Percentiles rank a stretch among this genome's conserved stretches.
phyloP scores from a whole-genome alignment of 2,329 filamentous ascomycete species.

The Pezicula radicicola region DNA sequence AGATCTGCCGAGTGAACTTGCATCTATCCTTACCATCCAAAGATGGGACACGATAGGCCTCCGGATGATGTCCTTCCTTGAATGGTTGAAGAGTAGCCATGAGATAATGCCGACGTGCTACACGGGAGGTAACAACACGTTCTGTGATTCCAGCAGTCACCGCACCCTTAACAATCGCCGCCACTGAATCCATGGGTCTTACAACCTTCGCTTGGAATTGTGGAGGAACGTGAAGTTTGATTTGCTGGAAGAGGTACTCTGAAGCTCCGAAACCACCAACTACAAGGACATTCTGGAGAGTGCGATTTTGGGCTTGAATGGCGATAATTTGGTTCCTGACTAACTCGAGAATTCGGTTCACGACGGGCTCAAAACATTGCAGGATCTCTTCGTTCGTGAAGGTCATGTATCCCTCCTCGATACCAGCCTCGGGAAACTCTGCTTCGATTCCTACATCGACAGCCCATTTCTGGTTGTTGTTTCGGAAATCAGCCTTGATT shows the following conservation, averaged over 20 bases:
- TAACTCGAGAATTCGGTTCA: slow-evolving; percentile 93
- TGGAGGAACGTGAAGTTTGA: slow-evolving; percentile 95
- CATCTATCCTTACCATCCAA: slow-evolving; percentile 96
- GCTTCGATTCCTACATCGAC: slow-evolving; percentile 98
- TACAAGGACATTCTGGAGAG: slow-evolving; percentile 92
- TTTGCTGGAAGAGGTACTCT: slow-evolving; percentile 98
- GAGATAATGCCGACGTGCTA: slow-evolving; percentile 95
- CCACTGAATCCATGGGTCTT: slow-evolving; percentile 96
- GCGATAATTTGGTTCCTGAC: slow-evolving; percentile 98
- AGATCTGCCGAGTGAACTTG: slow-evolving; percentile 98
- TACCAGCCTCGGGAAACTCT: slow-evolving; percentile 94
- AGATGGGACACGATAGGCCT: slow-evolving; percentile 95
- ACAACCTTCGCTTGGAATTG: slow-evolving; percentile 99
- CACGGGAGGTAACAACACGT: slow-evolving; percentile 92
- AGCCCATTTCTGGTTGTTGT: slow-evolving; percentile 99
- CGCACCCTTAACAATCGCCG: slow-evolving; percentile 96
- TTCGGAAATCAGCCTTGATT: slow-evolving; percentile 99
- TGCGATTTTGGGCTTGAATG: slow-evolving; percentile 94
- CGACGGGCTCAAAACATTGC: slow-evolving; percentile 97
- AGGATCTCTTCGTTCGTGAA: slow-evolving; percentile 99
- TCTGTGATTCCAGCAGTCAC: slow-evolving; percentile 98
- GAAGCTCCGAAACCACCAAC: slow-evolving; percentile 98
- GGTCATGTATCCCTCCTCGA: slow-evolving; percentile 99
- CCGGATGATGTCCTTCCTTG: slow-evolving; percentile 97
- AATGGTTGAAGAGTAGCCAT: slow-evolving; percentile 99